A percentile compares a stretch with the other conserved stretches of the same genome.
Evolutionary conservation across 257 asterid species (phyloP).

Genomic region (Anisodus acutangulus): DNA sequence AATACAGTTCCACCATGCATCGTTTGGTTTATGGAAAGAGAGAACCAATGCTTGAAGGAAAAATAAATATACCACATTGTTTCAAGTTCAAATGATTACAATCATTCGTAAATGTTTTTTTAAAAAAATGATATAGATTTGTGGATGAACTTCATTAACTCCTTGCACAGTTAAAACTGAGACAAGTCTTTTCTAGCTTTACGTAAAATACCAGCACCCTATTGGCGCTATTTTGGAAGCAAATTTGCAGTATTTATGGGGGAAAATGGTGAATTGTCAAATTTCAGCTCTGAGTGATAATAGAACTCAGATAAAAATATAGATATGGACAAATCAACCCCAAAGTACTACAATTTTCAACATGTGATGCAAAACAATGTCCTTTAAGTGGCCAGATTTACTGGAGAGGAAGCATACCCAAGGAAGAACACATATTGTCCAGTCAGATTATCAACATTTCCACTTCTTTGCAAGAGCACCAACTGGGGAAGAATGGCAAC

Average conservation of each 20-base stretch:
- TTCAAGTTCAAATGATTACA: not conserved
- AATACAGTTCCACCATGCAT: not conserved
- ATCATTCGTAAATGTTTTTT: not conserved
- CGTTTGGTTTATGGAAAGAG: not conserved
- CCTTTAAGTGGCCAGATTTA: not conserved
- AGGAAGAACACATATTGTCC: slow-evolving; percentile 94
- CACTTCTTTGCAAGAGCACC: slow-evolving; percentile 95
- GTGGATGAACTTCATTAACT: slow-evolving; percentile 19
- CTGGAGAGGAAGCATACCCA: slow-evolving; percentile 61
- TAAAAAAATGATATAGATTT: not conserved
- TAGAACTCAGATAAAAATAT: not conserved
- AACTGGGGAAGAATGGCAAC: slow-evolving; percentile 87
- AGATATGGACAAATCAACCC: not conserved
- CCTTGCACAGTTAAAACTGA: not conserved
- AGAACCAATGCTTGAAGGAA: not conserved
- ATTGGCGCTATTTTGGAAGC: not conserved
- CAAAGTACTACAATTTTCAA: not conserved
- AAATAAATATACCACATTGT: not conserved
- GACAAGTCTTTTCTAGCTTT: not conserved
- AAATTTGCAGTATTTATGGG: not conserved
- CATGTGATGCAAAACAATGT: not conserved
- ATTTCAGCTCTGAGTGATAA: not conserved
- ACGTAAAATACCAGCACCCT: not conserved
- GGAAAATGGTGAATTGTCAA: not conserved
- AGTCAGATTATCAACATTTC: slow-evolving; percentile 91